Conservation (phyloP, 2,329 filamentous ascomycete genomes). For the Saccharata proteae region DNA sequence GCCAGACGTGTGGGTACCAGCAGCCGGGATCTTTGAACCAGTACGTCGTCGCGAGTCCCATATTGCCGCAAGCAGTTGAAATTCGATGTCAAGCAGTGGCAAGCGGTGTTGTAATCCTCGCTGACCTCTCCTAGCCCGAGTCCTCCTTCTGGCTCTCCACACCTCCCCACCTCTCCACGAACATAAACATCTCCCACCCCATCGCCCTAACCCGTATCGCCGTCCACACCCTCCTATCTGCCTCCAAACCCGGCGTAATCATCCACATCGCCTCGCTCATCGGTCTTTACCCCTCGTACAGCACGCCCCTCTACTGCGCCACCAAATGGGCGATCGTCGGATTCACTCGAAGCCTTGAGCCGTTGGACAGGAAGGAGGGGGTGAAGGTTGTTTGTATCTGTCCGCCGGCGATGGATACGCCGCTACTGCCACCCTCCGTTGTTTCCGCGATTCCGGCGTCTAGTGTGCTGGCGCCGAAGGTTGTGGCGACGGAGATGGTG, state of each 20-base stretch:
- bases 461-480: neutral
- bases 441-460: neutral
- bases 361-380: conserved; percentile 4
- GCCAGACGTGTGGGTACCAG: conserved; percentile 7
- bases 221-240: conserved; percentile 1
- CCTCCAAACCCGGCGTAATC: conserved; percentile 6
- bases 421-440: neutral
- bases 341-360: conserved; percentile 4
- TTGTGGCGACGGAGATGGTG: neutral
- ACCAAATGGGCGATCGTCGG: conserved; percentile 8
- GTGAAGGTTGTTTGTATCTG: conserved; percentile 9
- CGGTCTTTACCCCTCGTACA: conserved; percentile 6
- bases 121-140: conserved; percentile 1
- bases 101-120: too few species aligned
- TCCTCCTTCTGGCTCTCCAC: conserved; percentile 8
- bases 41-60: too few species aligned
- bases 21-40: conserved; percentile 8
- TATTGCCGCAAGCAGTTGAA: too few species aligned
- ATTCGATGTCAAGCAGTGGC: too few species aligned
- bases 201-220: conserved; percentile 9
- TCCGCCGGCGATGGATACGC: conserved; percentile 3
- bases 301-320: conserved; percentile 8
- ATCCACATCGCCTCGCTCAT: conserved; percentile 6
- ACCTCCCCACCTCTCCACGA: conserved; percentile 4
- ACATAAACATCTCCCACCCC: conserved; percentile 7